Conservation (phyloP, 2,329 filamentous ascomycete species). For the Calonectria pteridis region DNA sequence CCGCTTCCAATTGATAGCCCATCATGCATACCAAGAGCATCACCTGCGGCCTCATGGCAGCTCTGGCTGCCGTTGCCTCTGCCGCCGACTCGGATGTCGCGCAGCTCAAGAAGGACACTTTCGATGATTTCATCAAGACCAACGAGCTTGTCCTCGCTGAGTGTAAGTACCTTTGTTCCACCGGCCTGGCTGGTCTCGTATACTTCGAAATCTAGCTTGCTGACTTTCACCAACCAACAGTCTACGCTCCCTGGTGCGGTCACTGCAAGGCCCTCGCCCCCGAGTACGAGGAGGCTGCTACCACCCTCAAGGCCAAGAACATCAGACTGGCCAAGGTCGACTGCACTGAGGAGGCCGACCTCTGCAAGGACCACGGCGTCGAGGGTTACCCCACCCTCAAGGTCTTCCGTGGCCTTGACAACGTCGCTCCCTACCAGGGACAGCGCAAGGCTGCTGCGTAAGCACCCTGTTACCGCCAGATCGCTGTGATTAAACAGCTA, state of each 20-base stretch:
- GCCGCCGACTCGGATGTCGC: conserved; percentile 83
- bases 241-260: conserved; percentile 97
- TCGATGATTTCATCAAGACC: conserved; percentile 85
- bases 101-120: conserved; percentile 87
- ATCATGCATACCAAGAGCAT: conserved; percentile 65
- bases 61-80: conserved; percentile 68
- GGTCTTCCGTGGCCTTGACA: conserved; percentile 94
- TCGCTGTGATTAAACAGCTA: conserved; percentile 28
- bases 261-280: conserved; percentile 98
- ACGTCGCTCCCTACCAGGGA: conserved; percentile 85
- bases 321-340: conserved; percentile 90
- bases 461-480: conserved; percentile 48
- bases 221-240: conserved; percentile 60
- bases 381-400: conserved; percentile 99
- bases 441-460: conserved; percentile 87
- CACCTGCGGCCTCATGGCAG: conserved; percentile 66
- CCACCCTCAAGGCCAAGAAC: conserved; percentile 87
- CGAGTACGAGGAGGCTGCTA: conserved; percentile 90
- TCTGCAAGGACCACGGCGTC: conserved; percentile 90
- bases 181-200: neutral
- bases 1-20: conserved; percentile 37
- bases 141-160: conserved; percentile 94
- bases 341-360: conserved; percentile 93
- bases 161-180: conserved; percentile 71
- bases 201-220: conserved; percentile 29